Percentiles rank a stretch among this genome's conserved stretches.
Conservation (phyloP, 345 rosid genomes). For the Eucalyptus erythrocorys region DNA sequence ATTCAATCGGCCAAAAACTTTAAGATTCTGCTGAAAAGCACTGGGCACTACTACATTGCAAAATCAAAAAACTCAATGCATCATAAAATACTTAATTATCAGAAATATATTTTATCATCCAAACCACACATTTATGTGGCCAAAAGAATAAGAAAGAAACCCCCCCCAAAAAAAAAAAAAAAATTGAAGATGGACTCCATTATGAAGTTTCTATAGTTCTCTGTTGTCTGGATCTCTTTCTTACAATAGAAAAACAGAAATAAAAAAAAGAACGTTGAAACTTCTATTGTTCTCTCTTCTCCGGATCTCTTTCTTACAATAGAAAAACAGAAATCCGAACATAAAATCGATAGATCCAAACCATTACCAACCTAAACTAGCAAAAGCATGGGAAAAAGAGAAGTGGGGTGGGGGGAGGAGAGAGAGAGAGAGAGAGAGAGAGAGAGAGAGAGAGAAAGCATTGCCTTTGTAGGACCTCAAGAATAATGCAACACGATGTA, state of each 20-base stretch:
- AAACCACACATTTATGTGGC: not conserved
- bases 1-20: not conserved
- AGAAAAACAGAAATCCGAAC: not conserved
- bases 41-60: not conserved
- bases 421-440: not conserved
- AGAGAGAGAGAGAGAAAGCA: not conserved
- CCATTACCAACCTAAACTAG: not conserved
- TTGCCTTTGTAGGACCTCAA: not conserved
- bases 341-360: not conserved
- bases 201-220: not conserved
- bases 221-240: not conserved
- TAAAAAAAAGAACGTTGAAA: not conserved
- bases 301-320: not conserved
- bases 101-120: not conserved
- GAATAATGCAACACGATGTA: not conserved
- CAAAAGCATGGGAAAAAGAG: not conserved
- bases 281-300: not conserved
- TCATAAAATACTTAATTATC: not conserved
- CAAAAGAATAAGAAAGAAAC: not conserved
- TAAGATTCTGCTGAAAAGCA: not conserved
- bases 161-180: too few relatives aligned
- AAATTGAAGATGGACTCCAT: not conserved
- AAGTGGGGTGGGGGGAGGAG: not conserved
- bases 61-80: not conserved
- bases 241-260: not conserved